phyloP scores from a whole-genome alignment of 345 rosid genomes.

The Kernera saxatilis region DNA sequence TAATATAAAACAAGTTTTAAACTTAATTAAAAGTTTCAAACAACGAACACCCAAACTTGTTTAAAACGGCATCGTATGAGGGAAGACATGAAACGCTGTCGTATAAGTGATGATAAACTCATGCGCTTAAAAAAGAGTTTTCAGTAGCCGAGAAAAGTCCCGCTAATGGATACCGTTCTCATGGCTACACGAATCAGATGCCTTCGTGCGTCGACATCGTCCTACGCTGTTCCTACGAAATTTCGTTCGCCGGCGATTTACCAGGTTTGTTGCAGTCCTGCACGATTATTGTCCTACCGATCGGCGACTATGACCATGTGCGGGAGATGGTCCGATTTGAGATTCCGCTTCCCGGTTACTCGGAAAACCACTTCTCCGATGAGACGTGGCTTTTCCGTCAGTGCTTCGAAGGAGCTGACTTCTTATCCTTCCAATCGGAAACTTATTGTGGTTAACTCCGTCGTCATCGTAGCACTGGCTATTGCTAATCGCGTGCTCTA shows the following conservation, averaged over 20 bases:
- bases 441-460: conserved; percentile 39
- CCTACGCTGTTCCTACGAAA: not conserved
- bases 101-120: not conserved
- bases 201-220: conserved; percentile 1
- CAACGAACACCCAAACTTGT: not conserved
- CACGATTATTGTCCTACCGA: not conserved
- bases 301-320: not conserved
- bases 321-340: not conserved
- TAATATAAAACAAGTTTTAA: too few species aligned
- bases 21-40: too few species aligned
- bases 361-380: conserved; percentile 4
- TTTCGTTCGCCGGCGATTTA: conserved; percentile 11
- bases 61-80: not conserved
- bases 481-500: conserved; percentile 85
- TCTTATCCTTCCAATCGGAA: conserved; percentile 12
- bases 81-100: not conserved
- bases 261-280: not conserved
- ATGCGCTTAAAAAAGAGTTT: not conserved
- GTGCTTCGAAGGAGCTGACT: conserved; percentile 23
- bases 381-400: conserved; percentile 25
- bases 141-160: conserved; percentile 7
- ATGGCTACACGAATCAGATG: conserved; percentile 25
- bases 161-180: conserved; percentile 21
- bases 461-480: conserved; percentile 44
- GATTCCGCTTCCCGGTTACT: not conserved